These are phyloP conservation scores for Spirogloea muscicola DNA, from an alignment of 139 green algal species.

Conservation along the genomic window DNA sequence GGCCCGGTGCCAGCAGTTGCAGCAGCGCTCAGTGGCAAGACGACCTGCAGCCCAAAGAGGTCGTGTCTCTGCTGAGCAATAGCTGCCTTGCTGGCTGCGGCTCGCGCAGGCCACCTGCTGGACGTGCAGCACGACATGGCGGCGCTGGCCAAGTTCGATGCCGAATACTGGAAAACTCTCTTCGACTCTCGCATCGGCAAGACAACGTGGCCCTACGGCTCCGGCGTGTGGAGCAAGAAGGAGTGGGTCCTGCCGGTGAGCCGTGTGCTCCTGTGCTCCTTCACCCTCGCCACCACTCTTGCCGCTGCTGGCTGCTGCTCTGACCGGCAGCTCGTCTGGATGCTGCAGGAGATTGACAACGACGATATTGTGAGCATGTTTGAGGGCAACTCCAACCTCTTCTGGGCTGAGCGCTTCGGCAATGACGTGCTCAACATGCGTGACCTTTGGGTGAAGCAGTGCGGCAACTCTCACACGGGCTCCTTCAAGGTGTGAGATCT, in stretches of 20 bases:
- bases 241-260: slow-evolving; percentile 94
- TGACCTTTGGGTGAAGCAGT: slow-evolving; percentile 99
- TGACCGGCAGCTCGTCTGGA: background rate
- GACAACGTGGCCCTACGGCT: slow-evolving; percentile 93
- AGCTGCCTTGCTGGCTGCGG: too few species aligned
- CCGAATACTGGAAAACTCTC: slow-evolving; percentile 87
- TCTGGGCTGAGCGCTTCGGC: slow-evolving; percentile 98
- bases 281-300: background rate
- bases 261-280: background rate
- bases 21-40: too few species aligned
- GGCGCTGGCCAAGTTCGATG: slow-evolving; percentile 74
- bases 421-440: slow-evolving; percentile 85
- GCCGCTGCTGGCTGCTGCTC: background rate
- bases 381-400: slow-evolving; percentile 98
- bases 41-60: too few species aligned
- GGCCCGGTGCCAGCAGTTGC: too few species aligned
- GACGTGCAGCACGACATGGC: slow-evolving; percentile 97
- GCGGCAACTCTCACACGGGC: slow-evolving; percentile 95
- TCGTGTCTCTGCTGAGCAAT: too few species aligned
- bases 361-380: slow-evolving; percentile 99
- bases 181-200: slow-evolving; percentile 90
- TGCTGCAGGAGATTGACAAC: slow-evolving; percentile 63
- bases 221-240: slow-evolving; percentile 99
- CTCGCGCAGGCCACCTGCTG: slow-evolving; percentile 72
- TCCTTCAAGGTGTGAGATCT: slow-evolving; percentile 89